Base-by-base conservation (phyloP, 257 asterid genomes). In the Nicotiana noctiflora region DNA sequence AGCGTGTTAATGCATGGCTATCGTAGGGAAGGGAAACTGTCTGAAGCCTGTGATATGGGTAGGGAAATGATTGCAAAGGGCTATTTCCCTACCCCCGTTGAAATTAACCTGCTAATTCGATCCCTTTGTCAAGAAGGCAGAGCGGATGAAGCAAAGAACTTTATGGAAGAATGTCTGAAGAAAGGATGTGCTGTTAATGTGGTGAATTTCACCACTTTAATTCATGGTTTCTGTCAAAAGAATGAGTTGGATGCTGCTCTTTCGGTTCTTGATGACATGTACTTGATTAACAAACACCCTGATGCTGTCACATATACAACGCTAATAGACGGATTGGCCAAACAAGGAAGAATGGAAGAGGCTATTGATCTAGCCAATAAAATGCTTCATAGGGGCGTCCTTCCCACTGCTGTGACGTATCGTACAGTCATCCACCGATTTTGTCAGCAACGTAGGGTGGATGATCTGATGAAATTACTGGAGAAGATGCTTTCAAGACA, bases 191-290 rank as follows among this genome's bases (percentile, higher is more conserved):
- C 96, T 60, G 87, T 93, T 75, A 95, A 92, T 84, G 97, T 89
- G 51, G 97, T 95, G 80, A 95, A 95, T 84, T 93, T 90, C 81
- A 93, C 98, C 52, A 81, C 96, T 27, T 89, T 95, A 74, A 93
- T 95, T 83, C 96, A 93, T 57, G 98, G 99, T 37, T 92, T 93
- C 86, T 93, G 98, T 88, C 86, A 80, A 79, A 90, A 82, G 63
- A 90, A 86, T 31, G 96, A 95, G 81, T 82, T 95, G 83, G 97
- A 84, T n/a, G 84, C 93, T 37, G 99, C 99, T 83, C 86, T 95
- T 15, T 95, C 99, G 3, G 93, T 95, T 49, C 90, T 95, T 79
- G 99, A 95, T 81, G 99, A 95, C 86, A 91, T 95, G 93, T 95
- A 92, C 88, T 89, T 95, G 90, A 91, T 83, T 65, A 87, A 89